Conservation (phyloP, 2,329 filamentous ascomycete genomes). For the Daldinia sp. region DNA sequence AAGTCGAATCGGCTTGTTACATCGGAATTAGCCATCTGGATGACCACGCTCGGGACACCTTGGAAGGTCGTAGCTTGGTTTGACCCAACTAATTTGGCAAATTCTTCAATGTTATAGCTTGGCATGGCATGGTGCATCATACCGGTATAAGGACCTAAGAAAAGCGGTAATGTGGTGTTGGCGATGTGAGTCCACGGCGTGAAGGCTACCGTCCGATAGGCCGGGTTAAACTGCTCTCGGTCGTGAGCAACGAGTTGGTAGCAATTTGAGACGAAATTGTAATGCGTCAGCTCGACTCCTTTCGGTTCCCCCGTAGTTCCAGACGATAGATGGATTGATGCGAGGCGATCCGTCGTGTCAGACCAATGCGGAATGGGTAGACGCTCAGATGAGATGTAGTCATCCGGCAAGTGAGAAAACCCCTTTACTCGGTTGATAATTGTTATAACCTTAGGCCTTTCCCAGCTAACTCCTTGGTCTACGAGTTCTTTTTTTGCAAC, state of each 20-base stretch:
- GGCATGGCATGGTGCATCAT: slow-evolving; percentile 61
- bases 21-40: slow-evolving; percentile 54
- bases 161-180: slow-evolving; percentile 59
- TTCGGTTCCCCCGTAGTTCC: slow-evolving; percentile 48
- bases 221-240: slow-evolving; percentile 52
- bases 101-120: slow-evolving; percentile 53
- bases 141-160: slow-evolving; percentile 58
- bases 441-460: slow-evolving; percentile 53
- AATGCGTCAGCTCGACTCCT: slow-evolving; percentile 48
- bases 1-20: slow-evolving; percentile 55
- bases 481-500: slow-evolving; percentile 49
- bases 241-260: slow-evolving; percentile 56
- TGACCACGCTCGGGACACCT: slow-evolving; percentile 56
- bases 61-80: slow-evolving; percentile 56
- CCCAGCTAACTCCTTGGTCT: slow-evolving; percentile 51
- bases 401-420: slow-evolving; percentile 51
- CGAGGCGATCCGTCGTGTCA: slow-evolving; percentile 53
- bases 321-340: slow-evolving; percentile 55
- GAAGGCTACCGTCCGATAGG: slow-evolving; percentile 55
- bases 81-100: slow-evolving; percentile 53
- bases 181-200: slow-evolving; percentile 60
- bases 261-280: slow-evolving; percentile 49
- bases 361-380: slow-evolving; percentile 54
- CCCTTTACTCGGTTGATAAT: slow-evolving; percentile 48
- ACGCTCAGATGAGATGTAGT: slow-evolving; percentile 50